phyloP scores from a whole-genome alignment of 2,329 filamentous ascomycete species.

The Tolypocladium pustulatum region DNA sequence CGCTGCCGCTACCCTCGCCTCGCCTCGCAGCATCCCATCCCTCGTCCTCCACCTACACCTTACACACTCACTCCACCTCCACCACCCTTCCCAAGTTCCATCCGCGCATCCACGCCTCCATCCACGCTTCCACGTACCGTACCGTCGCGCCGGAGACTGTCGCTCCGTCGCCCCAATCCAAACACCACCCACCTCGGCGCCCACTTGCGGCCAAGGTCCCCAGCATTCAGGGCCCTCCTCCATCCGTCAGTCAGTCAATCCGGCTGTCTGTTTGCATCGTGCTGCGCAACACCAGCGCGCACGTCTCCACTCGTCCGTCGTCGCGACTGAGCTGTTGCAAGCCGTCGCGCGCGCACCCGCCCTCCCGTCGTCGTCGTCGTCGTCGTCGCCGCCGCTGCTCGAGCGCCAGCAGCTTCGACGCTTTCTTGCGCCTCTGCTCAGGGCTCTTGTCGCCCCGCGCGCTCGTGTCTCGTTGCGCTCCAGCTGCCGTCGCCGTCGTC shows the following conservation, averaged over 20 bases:
- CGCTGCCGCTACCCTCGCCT: conserved; percentile 1
- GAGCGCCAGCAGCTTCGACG: neutral
- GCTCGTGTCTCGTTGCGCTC: conserved; percentile 3
- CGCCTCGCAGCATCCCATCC: conserved; percentile 3
- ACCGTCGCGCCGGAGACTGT: conserved; percentile 1
- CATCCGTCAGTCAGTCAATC: neutral
- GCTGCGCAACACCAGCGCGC: neutral
- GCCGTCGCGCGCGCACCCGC: neutral
- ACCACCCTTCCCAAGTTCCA: conserved; percentile 6
- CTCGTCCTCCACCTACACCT: conserved; percentile 2
- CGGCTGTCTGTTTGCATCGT: neutral
- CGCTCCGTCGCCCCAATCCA: conserved; percentile 3
- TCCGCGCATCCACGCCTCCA: neutral
- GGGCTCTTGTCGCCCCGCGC: neutral
- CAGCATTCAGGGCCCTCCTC: conserved; percentile 1
- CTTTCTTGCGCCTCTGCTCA: neutral
- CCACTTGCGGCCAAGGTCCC: conserved; percentile 5
- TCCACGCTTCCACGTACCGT: conserved; percentile 5
- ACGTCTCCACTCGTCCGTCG: neutral
- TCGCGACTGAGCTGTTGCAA: neutral
- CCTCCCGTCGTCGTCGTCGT: neutral
- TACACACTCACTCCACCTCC: conserved; percentile 1
- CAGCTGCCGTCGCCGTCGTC: conserved; percentile 3
- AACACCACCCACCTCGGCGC: conserved; percentile 1
- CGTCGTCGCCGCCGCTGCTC: neutral